Evolutionary conservation across 192 early-diverging fungal species (phyloP).

Genomic region (Spinellus fusiger): DNA sequence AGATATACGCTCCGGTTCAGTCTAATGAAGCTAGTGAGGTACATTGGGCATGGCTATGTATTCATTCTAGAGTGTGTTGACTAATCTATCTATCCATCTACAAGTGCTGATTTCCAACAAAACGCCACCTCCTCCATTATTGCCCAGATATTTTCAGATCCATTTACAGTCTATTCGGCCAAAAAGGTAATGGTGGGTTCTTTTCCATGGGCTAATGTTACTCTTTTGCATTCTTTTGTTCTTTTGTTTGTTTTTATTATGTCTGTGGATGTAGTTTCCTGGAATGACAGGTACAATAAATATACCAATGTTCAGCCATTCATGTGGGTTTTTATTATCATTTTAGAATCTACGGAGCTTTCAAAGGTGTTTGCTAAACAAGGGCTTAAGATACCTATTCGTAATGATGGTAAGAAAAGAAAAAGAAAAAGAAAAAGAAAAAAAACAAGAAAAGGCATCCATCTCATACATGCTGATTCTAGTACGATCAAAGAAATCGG

Average conservation of each 20-base stretch:
- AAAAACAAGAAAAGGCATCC: constrained; percentile 1
- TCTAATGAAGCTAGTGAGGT: constrained; percentile 64
- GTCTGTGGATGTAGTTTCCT: constrained; percentile 43
- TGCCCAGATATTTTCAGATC: constrained; percentile 52
- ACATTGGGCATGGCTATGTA: not conserved
- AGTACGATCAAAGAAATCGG: constrained; percentile 12
- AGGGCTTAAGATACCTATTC: constrained; percentile 74
- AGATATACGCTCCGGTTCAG: constrained; percentile 62
- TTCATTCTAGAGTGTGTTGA: not conserved
- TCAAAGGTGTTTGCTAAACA: constrained; percentile 75
- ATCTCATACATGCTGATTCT: not conserved
- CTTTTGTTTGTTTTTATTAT: not conserved
- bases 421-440: not conserved
- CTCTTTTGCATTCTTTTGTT: not conserved
- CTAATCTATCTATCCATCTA: constrained; percentile 14
- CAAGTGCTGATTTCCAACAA: constrained; percentile 13
- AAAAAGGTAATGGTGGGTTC: constrained; percentile 45
- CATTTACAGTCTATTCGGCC: constrained; percentile 74
- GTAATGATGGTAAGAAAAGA: constrained; percentile 48
- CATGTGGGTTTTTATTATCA: not conserved
- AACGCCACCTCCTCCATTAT: constrained; percentile 38
- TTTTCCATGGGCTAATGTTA: not conserved
- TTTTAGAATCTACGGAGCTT: constrained; percentile 65
- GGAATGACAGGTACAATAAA: constrained; percentile 67
- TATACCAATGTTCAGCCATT: not conserved